Base-by-base conservation (phyloP, 23 red algal genomes). In the Agarophyton chilense region DNA sequence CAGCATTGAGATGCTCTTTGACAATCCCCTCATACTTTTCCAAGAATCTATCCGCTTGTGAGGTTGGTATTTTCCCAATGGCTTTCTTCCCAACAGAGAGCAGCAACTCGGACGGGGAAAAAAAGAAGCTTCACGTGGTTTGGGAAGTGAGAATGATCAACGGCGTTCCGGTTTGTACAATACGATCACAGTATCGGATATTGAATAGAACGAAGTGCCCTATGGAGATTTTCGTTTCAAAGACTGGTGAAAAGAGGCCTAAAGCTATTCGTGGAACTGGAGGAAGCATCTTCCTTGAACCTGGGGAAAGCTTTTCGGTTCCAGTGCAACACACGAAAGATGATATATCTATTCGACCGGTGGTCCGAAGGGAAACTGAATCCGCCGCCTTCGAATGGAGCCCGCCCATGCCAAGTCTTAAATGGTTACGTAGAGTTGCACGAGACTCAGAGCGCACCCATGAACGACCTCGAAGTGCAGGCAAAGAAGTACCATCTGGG, bases 101-200 rank as follows among this genome's bases (percentile, higher is more conserved):
- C 19, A 45, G 62, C 1, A 40, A 49, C 12, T 18, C 32, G 4
- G 61, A 73, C 5, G 62, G 51, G 11, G 36, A 36, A 25, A 71
- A 8, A 68, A 52, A 68, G 35, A 74, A 60, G n/a, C 60, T 93
- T 24, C 22, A 49, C 13, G 78, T 92, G 0, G 38, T 94, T 13
- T 98, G 95, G 95, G 95, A 98, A 50, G 95, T 98, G n/a, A 67
- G 57, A 68, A 90, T 98, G 84, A 79, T 61, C 19, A 86, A 87
- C 74, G 95, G 95, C 18, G 79, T 93, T 36, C 90, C 95, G 0
- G 52, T 94, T 26, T 82, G 91, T 39, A 98, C 83, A 38, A 21
- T 98, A 14, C 56, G 95, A 31, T 92, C 90, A 10, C 74, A 57
- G 32, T 86, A 73, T 50, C 83, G 84, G 36, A 25, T 98, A 32